phyloP scores from a whole-genome alignment of 257 asterid genomes.

The Gentiana straminea region DNA sequence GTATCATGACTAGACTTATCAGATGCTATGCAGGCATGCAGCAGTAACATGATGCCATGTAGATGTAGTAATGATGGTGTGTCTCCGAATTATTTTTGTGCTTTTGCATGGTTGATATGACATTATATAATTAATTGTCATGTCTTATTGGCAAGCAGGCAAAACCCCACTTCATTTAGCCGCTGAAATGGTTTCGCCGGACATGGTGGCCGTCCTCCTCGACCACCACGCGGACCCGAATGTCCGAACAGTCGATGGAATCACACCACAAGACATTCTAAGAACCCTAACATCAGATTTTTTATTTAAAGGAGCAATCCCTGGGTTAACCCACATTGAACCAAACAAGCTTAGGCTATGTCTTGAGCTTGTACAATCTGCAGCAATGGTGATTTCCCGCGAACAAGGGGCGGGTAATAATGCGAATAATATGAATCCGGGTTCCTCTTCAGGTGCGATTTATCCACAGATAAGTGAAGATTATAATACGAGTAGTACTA shows the following conservation, averaged over 20 bases:
- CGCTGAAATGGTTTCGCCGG: slow-evolving; percentile 96
- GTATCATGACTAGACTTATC: too few species aligned
- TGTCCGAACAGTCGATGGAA: slow-evolving; percentile 65
- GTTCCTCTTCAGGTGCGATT: slow-evolving; percentile 23
- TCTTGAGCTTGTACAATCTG: slow-evolving; percentile 81
- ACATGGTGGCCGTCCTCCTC: slow-evolving; percentile 87
- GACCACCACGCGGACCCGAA: slow-evolving; percentile 97
- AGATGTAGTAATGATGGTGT: too few species aligned
- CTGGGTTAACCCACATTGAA: slow-evolving; percentile 66
- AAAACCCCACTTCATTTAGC: slow-evolving; percentile 81
- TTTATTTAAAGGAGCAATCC: slow-evolving; percentile 77
- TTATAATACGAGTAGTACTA: slow-evolving; percentile 21
- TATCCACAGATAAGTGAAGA: slow-evolving; percentile 58
- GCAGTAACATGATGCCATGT: too few species aligned
- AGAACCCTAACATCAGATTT: slow-evolving; percentile 95
- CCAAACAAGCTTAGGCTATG: slow-evolving; percentile 87
- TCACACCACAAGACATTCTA: slow-evolving; percentile 73
- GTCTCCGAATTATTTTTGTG: too few species aligned
- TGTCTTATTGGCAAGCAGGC: slow-evolving; percentile 13
- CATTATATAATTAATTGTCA: too few species aligned
- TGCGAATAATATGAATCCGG: slow-evolving; percentile 18
- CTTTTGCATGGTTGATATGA: too few species aligned
- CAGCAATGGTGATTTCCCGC: slow-evolving; percentile 84
- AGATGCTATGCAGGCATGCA: too few species aligned
- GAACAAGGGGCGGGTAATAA: slow-evolving; percentile 41